Evolutionary conservation across 2,329 filamentous ascomycete genomes (phyloP).

Genomic region (Hypoxylon sp.): DNA sequence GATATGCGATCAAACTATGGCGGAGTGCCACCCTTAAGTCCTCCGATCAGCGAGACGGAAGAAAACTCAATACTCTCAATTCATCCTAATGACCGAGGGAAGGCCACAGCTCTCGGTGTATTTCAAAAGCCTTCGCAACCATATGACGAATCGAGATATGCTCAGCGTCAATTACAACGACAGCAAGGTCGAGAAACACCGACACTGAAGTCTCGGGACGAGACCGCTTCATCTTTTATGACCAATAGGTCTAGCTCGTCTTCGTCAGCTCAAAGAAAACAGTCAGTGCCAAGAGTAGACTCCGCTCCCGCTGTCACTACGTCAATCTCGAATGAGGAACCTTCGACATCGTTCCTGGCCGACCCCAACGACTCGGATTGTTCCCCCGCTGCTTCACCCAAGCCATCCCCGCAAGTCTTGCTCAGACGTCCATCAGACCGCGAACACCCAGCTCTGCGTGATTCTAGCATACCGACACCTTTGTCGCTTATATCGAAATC

Average conservation of each 20-base stretch:
- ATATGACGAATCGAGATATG: constrained; percentile 89
- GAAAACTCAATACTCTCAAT: constrained; percentile 76
- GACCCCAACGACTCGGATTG: constrained; percentile 61
- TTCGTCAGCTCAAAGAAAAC: constrained; percentile 60
- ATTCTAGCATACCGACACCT: constrained; percentile 62
- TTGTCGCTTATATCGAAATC: constrained; percentile 55
- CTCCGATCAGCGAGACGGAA: constrained; percentile 79
- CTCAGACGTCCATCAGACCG: constrained; percentile 66
- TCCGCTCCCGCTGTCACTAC: constrained; percentile 49
- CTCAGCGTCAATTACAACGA: constrained; percentile 85
- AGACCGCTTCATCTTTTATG: constrained; percentile 60
- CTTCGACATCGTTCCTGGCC: constrained; percentile 60
- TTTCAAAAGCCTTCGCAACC: constrained; percentile 78
- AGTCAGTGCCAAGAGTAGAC: constrained; percentile 53
- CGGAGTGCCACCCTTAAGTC: constrained; percentile 71
- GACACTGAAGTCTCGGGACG: constrained; percentile 61
- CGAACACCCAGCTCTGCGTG: constrained; percentile 69
- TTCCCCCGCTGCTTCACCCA: constrained; percentile 47
- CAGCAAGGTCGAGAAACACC: constrained; percentile 80
- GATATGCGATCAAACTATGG: constrained; percentile 59
- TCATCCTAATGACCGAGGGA: constrained; percentile 77
- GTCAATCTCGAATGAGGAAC: constrained; percentile 55
- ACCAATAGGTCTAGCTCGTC: constrained; percentile 63
- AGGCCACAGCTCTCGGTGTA: constrained; percentile 55
- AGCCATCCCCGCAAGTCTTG: constrained; percentile 56